Conservation (phyloP, 768 basidiomycete species). For the Naematelia aurantialba region DNA sequence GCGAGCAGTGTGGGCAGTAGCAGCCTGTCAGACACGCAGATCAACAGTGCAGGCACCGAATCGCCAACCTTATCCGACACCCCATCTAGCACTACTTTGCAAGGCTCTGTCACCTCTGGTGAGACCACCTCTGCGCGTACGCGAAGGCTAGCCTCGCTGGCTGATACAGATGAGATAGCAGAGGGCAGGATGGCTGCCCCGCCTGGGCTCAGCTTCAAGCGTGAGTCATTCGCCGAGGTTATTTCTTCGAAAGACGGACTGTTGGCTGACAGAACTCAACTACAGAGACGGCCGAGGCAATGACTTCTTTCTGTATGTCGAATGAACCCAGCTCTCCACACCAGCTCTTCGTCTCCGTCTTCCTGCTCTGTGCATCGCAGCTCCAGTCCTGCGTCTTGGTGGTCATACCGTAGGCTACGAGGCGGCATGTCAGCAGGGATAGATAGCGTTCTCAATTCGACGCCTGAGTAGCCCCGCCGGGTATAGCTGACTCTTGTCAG, state of each 20-base stretch:
- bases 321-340: no score
- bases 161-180: neutral
- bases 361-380: neutral
- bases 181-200: neutral
- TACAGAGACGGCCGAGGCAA: slow-evolving; percentile 37
- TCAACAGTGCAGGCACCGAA: neutral
- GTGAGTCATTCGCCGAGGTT: neutral
- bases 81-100: neutral
- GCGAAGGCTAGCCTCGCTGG: no score
- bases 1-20: no score
- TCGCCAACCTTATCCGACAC: neutral
- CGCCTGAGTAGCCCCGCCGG: no score
- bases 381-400: neutral
- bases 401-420: no score
- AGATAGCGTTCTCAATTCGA: no score
- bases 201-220: slow-evolving; percentile 12
- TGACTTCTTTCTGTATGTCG: slow-evolving; percentile 45
- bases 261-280: neutral
- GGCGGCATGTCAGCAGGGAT: no score
- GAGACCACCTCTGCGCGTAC: no score
- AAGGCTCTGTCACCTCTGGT: no score
- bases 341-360: neutral
- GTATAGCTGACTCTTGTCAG: no score
- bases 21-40: neutral
- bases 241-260: neutral